Base-by-base conservation (phyloP, 2,329 filamentous ascomycete genomes). In the Penicillium sp. region DNA sequence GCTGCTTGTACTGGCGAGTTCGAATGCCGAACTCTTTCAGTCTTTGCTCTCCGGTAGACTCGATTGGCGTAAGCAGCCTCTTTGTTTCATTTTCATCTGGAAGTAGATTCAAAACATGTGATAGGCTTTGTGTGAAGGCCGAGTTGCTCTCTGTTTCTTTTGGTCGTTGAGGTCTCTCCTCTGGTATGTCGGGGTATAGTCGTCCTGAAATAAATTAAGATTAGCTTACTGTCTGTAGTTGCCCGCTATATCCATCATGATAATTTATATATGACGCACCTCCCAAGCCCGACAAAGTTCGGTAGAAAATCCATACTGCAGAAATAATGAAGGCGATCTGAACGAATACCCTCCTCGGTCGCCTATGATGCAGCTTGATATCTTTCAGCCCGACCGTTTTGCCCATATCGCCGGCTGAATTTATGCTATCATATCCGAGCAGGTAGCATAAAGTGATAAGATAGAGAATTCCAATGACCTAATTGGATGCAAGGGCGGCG, bases 1-100 rank as follows among this genome's bases (percentile, higher is more conserved):
- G 75, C 39, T 64, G 70, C 48, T 69, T 69, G 60, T 74, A 78
- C 9, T 68, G 70, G 36, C 75, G 71, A 5, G 73, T 69, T 23
- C 75, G 70, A 10, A 77, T 59, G 13, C 73, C 75, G 16, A 75
- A 64, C 54, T 77, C 75, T 16, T 70, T 68, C 33, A 77, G 66
- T 46, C 71, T 69, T 46, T 70, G 67, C 48, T 76, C 71, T 24
- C 75, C 76, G 2, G 74, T 74, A 3, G 65, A 61, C 16, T 73
- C 63, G 40, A 78, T 71, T 3, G 72, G 70, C 5, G 71, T 67
- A 2, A 77, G 62, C 8, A 77, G 62, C 21, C 72, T 71, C 16
- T 51, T 31, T 23, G 48, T 43, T 18, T 43, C 26, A 4, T 31
- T 26, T n/a, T 45, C 42, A n/a, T 45, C 19, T 31, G 42, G 42